These are phyloP conservation scores for Barnettozyma populi DNA, from an alignment of 805 yeast genomes.

Conservation along the genomic window DNA sequence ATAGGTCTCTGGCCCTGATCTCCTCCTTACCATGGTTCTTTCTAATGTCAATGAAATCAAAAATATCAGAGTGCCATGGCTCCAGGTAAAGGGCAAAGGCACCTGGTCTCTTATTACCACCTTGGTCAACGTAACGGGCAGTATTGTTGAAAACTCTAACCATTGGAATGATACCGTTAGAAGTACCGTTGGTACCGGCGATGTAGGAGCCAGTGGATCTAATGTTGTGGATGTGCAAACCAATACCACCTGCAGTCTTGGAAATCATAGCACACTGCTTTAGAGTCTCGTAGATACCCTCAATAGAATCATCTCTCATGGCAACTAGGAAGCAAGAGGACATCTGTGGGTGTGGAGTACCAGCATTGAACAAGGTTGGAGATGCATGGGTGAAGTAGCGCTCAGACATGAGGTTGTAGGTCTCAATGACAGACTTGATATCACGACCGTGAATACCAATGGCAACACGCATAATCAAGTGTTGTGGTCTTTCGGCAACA, in stretches of 20 bases:
- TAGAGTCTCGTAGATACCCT: conserved; percentile 87
- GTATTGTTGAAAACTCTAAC: conserved; percentile 90
- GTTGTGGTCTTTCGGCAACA: conserved; percentile 91
- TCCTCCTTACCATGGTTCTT: conserved; percentile 97
- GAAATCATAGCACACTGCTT: conserved; percentile 87
- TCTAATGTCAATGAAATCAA: conserved; percentile 78
- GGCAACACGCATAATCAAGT: conserved; percentile 83
- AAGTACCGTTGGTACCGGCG: conserved; percentile 88
- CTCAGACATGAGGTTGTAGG: conserved; percentile 82
- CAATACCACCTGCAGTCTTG: conserved; percentile 94
- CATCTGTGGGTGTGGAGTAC: conserved; percentile 77
- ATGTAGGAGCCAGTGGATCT: conserved; percentile 84
- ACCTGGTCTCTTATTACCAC: conserved; percentile 97
- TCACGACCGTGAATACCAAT: conserved; percentile 80
- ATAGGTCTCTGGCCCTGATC: conserved; percentile 85
- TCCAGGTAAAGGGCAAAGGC: conserved; percentile 92
- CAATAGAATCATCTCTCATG: conserved; percentile 92
- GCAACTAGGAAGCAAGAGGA: conserved; percentile 91
- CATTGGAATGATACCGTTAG: conserved; percentile 96
- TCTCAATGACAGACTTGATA: conserved; percentile 62
- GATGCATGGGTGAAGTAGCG: conserved; percentile 91
- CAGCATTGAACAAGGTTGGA: conserved; percentile 92
- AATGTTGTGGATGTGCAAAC: conserved; percentile 82
- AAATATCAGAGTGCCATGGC: conserved; percentile 95
- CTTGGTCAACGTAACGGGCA: conserved; percentile 96